Conservation (phyloP, 1,284 basidiomycete species). For the Tremellales sp. region DNA sequence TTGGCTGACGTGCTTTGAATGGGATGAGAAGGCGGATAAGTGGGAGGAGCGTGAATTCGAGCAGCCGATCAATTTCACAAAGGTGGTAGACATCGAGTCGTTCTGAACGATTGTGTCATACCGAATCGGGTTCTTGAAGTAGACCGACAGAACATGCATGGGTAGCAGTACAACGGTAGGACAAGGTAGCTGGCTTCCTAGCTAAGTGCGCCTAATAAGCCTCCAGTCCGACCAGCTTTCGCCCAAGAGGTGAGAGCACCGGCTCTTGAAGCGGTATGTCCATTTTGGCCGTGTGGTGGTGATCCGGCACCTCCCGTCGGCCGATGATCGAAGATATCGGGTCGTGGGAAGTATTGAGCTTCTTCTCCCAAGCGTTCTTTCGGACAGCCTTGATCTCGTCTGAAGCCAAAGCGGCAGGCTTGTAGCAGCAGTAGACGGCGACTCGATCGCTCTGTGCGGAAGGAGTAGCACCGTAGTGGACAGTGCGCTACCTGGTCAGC, state of each 20-base stretch:
- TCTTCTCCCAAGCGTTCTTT: conserved; percentile 10
- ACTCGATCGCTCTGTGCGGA: neutral
- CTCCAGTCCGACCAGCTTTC: conserved; percentile 10
- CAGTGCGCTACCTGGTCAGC: conserved; percentile 9
- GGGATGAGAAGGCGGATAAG: neutral
- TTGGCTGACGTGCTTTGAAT: neutral
- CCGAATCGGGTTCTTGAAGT: no score
- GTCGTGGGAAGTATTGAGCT: conserved; percentile 22
- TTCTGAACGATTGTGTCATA: no score
- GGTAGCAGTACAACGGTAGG: no score
- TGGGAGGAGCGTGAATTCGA: neutral
- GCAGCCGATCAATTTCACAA: neutral
- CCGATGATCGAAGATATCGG: conserved; percentile 20
- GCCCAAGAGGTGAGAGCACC: conserved; percentile 8
- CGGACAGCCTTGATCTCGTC: conserved; percentile 17
- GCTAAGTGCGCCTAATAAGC: conserved; percentile 4
- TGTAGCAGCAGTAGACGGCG: conserved; percentile 17
- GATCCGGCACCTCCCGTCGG: conserved; percentile 9
- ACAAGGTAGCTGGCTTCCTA: no score
- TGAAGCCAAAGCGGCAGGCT: conserved; percentile 16
- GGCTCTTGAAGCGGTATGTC: conserved; percentile 11
- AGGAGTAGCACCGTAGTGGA: neutral
- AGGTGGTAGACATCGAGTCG: neutral
- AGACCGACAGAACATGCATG: no score
- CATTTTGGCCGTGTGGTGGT: neutral